Evolutionary conservation across 1,284 basidiomycete species (phyloP).

Genomic region (Ustilago tritici): DNA sequence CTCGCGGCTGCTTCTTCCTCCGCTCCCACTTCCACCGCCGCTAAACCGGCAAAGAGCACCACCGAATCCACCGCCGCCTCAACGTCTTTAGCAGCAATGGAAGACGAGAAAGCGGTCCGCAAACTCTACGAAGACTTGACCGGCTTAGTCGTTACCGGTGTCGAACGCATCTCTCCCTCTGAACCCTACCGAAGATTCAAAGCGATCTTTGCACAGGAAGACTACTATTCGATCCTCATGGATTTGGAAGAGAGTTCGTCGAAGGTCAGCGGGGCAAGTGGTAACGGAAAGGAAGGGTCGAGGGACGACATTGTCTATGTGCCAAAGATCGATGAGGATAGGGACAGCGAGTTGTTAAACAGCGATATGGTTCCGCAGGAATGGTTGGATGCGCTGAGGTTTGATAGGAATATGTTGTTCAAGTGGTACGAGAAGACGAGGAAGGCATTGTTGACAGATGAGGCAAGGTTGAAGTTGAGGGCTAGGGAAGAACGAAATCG

Average conservation of each 20-base stretch:
- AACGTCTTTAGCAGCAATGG: constrained; percentile 26
- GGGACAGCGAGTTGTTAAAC: constrained; percentile 40
- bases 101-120: constrained; percentile 62
- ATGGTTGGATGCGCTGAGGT: constrained; percentile 45
- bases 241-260: constrained; percentile 56
- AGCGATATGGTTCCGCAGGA: constrained; percentile 32
- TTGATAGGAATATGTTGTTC: constrained; percentile 42
- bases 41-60: neutral
- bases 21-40: constrained; percentile 8
- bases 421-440: constrained; percentile 52
- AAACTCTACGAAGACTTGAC: constrained; percentile 68
- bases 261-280: constrained; percentile 15
- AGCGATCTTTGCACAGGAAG: constrained; percentile 59
- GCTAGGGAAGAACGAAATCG: constrained; percentile 30
- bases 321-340: constrained; percentile 61
- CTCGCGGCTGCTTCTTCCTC: constrained; percentile 19
- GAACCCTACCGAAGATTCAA: constrained; percentile 47
- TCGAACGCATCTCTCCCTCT: constrained; percentile 37
- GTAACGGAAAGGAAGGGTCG: constrained; percentile 1
- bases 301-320: constrained; percentile 65
- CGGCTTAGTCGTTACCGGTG: constrained; percentile 59
- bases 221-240: constrained; percentile 63
- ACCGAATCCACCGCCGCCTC: constrained; percentile 10
- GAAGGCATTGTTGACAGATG: constrained; percentile 34
- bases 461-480: constrained; percentile 25